Evolutionary conservation across 2,329 filamentous ascomycete genomes (phyloP).

Genomic region (Claviceps africana): DNA sequence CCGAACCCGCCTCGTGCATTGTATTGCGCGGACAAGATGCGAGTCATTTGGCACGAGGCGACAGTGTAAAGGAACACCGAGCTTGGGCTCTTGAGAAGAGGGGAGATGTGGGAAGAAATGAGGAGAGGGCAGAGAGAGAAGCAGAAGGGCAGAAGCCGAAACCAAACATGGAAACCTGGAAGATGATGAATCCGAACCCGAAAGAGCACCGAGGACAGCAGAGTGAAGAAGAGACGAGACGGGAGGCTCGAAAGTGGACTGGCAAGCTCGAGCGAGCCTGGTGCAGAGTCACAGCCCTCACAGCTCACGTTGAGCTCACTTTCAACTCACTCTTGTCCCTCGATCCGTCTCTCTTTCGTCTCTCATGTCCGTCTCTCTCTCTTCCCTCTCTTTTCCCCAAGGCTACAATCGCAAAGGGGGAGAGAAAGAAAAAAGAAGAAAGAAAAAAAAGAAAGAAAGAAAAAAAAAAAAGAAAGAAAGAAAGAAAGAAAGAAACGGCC

Average conservation of each 20-base stretch:
- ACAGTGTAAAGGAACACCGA: neutral
- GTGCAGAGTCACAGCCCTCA: slow-evolving; percentile 3
- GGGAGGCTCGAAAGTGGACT: neutral
- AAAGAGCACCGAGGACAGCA: neutral
- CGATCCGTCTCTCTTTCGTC: neutral
- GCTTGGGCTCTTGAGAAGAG: neutral
- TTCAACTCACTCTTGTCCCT: neutral
- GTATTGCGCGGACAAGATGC: neutral
- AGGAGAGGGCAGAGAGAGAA: neutral
- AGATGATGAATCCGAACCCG: neutral
- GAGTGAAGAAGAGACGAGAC: neutral
- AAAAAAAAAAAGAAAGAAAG: no score
- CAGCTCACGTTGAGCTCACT: slow-evolving; percentile 6
- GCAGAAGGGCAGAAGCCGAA: neutral
- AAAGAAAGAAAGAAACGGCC: neutral
- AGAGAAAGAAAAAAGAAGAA: neutral
- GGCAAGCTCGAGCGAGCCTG: neutral
- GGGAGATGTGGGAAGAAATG: neutral
- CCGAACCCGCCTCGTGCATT: slow-evolving; percentile 15
- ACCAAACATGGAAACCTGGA: neutral
- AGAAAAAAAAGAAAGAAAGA: no score
- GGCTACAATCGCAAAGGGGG: neutral
- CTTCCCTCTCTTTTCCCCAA: no score
- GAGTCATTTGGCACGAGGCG: slow-evolving; percentile 1
- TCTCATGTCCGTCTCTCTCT: neutral